Evolutionary conservation across 2,329 filamentous ascomycete species (phyloP).

Genomic region (Teratosphaeria pseudoeucalypti): DNA sequence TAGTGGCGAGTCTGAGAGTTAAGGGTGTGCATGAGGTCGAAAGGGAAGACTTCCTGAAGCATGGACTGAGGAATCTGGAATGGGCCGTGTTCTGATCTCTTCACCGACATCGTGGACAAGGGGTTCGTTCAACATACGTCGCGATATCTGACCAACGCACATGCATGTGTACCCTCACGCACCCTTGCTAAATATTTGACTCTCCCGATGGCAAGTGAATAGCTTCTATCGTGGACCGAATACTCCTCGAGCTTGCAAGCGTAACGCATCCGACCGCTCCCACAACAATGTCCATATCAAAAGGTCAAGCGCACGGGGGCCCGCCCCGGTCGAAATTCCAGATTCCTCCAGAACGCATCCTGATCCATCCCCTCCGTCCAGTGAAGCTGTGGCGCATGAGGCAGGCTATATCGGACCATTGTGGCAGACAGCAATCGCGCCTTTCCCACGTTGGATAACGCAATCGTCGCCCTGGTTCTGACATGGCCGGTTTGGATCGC

Average conservation of each 20-base stretch:
- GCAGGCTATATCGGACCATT: no score
- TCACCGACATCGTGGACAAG: background rate
- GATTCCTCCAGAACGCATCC: no score
- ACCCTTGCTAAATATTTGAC: background rate
- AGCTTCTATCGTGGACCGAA: no score
- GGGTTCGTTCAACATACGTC: background rate
- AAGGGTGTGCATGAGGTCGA: slow-evolving; percentile 61
- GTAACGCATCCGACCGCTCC: no score
- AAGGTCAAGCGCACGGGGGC: no score
- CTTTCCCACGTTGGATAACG: background rate
- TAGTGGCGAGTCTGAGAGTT: slow-evolving; percentile 58
- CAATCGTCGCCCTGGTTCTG: background rate
- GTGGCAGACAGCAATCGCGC: background rate
- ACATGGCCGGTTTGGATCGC: background rate
- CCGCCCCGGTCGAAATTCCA: no score
- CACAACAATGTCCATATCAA: no score
- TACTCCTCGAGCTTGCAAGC: no score
- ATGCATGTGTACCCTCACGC: background rate
- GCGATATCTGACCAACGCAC: background rate
- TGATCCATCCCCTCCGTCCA: no score
- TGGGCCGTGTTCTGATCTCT: background rate
- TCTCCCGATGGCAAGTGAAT: no score
- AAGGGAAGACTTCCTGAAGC: slow-evolving; percentile 58
- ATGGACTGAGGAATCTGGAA: slow-evolving; percentile 39
- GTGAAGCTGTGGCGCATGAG: no score